Base-by-base conservation (phyloP, 176 grass and related monocot species). In the Oryza glaberrima region DNA sequence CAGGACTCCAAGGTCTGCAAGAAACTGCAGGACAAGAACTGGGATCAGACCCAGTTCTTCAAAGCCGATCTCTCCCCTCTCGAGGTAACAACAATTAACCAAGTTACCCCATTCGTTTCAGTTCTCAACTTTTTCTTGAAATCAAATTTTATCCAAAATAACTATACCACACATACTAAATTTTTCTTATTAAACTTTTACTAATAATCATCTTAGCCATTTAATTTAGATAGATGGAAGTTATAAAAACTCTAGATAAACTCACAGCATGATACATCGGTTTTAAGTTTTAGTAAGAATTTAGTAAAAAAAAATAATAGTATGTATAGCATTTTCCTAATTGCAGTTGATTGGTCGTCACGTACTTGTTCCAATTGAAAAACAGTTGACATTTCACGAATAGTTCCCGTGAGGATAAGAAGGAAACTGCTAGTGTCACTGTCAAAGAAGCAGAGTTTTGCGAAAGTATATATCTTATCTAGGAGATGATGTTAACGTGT, bases 1-100 rank as follows among this genome's bases (percentile, higher is more conserved):
- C 83, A 82, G 67, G 84, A 92, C 36, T 19, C 77, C 38, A 92
- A 99, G 66, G 93, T 99, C 47, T 99, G 96, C 84, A 76, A 84
- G 67, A 83, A 41, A 1, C 70, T 99, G 3, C 71, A 89, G 77
- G 51, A 83, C 19, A 78, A 83, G 25, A 81, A 77, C 16, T 11
- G 76, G 70, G 82, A 71, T 0, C 0, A 20, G 13, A 3, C 43
- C 1, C 69, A 95, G 48, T 99, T 96, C 88, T 60, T 87, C 23
- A 5, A 4, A 3, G 66, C 65, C 11, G 79, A 77, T 13, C 85
- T 99, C 49, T 96, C 96, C 0, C 96, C 96, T 10, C 90, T 95
- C 70, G 81, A 99, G 96, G 96, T 97, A 23, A 32, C 2, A 5
- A 82, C 11, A 19, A 67, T 30, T 30, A 15, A 60, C 4, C 47